A percentile compares a stretch with the other conserved stretches of the same genome.
These are phyloP conservation scores for Aleurites moluccanus DNA, from an alignment of 441 rosid species.

Conservation along the genomic window DNA sequence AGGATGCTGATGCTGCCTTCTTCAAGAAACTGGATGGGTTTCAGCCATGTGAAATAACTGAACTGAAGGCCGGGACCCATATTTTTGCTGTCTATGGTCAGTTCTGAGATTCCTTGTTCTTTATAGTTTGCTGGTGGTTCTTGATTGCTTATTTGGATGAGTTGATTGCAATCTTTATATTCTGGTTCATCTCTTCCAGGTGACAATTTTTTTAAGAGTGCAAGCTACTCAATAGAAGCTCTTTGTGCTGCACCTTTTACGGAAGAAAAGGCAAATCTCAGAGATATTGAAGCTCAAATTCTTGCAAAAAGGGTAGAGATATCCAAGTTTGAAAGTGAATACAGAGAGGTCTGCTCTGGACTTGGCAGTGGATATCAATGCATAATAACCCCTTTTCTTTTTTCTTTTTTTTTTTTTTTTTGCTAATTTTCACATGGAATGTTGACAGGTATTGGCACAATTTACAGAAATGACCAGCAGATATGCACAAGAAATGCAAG, in stretches of 20 bases:
- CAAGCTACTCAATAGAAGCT: constrained; percentile 84
- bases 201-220: constrained; percentile 89
- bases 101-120: constrained; percentile 30
- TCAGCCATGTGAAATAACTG: constrained; percentile 89
- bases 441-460: constrained; percentile 66
- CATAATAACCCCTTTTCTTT: neutral
- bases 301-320: constrained; percentile 76
- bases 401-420: neutral
- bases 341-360: constrained; percentile 61
- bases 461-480: constrained; percentile 88
- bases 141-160: constrained; percentile 21
- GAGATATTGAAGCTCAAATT: constrained; percentile 76
- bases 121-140: constrained; percentile 13
- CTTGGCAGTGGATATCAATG: neutral
- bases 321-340: constrained; percentile 88
- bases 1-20: constrained; percentile 87
- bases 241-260: constrained; percentile 67
- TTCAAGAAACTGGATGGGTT: constrained; percentile 90
- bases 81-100: constrained; percentile 89
- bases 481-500: constrained; percentile 92
- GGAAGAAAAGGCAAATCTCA: constrained; percentile 73
- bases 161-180: constrained; percentile 15
- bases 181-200: constrained; percentile 46
- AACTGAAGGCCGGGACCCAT: constrained; percentile 82
- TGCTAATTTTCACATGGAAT: constrained; percentile 17